Percentiles rank a stretch among this genome's conserved stretches.
Evolutionary conservation across 768 basidiomycete genomes (phyloP).

Genomic region (Rhizopogon roseolus): DNA sequence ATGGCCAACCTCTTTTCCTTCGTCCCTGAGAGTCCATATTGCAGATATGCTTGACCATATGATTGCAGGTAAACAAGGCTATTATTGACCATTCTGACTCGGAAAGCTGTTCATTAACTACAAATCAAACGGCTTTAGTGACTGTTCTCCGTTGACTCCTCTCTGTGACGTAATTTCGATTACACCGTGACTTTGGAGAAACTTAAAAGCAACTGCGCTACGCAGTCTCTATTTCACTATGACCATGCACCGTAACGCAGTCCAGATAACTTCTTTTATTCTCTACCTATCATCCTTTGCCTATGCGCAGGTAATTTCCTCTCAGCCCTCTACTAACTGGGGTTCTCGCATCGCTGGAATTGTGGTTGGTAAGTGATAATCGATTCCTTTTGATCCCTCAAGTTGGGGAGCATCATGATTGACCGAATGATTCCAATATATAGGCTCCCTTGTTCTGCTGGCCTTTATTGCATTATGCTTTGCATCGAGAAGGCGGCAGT

Average conservation of each 20-base stretch:
- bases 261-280: not conserved
- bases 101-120: too few relatives aligned
- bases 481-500: slow-evolving; percentile 6
- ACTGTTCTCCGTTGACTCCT: too few relatives aligned
- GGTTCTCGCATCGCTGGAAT: slow-evolving; percentile 19
- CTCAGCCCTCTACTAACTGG: slow-evolving; percentile 6
- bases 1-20: too few relatives aligned
- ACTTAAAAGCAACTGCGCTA: not conserved
- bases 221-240: not conserved
- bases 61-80: too few relatives aligned
- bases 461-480: slow-evolving; percentile 6
- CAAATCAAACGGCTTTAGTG: too few relatives aligned
- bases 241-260: not conserved
- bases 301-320: slow-evolving; percentile 6
- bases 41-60: too few relatives aligned
- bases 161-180: not conserved
- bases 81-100: too few relatives aligned
- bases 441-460: slow-evolving; percentile 10
- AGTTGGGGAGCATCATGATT: too few relatives aligned
- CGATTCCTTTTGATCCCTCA: not conserved
- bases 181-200: too few relatives aligned
- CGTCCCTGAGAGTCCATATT: too few relatives aligned
- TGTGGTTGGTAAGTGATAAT: slow-evolving; percentile 23
- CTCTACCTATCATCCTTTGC: slow-evolving; percentile 2
- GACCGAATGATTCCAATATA: not conserved